Base-by-base conservation (phyloP, 192 early-diverging fungal species). In the Rhizoclosmatium sp. region DNA sequence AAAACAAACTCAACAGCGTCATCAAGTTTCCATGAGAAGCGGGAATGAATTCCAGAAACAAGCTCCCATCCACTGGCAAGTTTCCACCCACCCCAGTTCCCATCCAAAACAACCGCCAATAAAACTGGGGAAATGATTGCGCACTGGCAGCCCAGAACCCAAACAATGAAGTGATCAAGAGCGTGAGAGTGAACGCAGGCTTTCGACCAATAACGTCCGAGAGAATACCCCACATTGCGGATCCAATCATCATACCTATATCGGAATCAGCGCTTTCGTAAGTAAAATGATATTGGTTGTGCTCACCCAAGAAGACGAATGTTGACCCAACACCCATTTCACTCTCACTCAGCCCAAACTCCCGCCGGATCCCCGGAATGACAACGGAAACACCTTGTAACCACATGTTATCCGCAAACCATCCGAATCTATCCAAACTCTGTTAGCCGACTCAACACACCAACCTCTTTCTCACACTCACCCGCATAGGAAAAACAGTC, bases 11-110 rank as follows among this genome's bases (percentile, higher is more conserved):
- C 73, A 96, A 86, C 59, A 96, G 87, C 0, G 94, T 96, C 79
- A 96, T 84, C 51, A 95, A 83, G 72, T 94, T 89, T 69, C 93
- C 93, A 68, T 93, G 87, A 66, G 91, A 87, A 61, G 90, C 86
- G 39, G 95, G 95, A 45, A 94, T 85, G 68, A 95, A 95, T 85
- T 96, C 94, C 3, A 96, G 87, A 65, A 95, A 96, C 16, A 96
- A 80, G 42, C 94, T 90, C 12, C 93, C 85, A 85, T 91, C 88
- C 41, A 86, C 85, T 12, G 90, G 89, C 65, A 91, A 80, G 74
- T 91, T 91, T 16, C 90, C 85, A 82, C 92, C 69, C 84, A 92
- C 93, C 14, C 95, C 94, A 76, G 92, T 90, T 3, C 94, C 94
- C 41, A 95, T 81, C 2, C 87, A 87, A 75, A 93, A 91, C 5